Evolutionary conservation across 257 asterid genomes (phyloP), one percentile per base, ranked within the genome.

Genomic region (Solanum medicagineum): DNA sequence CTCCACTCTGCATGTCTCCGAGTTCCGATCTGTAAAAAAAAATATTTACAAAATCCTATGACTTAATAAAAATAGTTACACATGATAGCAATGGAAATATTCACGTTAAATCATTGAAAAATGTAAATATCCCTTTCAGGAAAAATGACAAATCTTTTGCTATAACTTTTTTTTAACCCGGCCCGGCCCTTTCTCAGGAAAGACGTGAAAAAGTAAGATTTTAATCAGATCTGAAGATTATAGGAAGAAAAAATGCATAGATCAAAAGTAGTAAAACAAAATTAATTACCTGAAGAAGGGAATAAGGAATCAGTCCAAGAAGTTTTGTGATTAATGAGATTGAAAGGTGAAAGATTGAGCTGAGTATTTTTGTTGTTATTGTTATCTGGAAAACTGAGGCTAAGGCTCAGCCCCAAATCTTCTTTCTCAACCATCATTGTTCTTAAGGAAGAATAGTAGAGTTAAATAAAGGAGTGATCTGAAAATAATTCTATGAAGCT

Each of bases 381-480:
- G 16, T 87, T 89, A 40, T 89, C 90, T 4, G 92, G 89, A 85
- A 92, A 91, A 84, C 88, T 92, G 85, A 93, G 88, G 86, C 97
- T 94, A 56, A 94, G 70, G 19, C 95, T 92, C 90, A 94, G 85
- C 15, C 97, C 97, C 92, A 93, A 89, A 87, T 93, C 98, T 85
- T 92, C 98, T 49, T 85, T 92, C 11, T 81, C 93, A 53, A 87
- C 89, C 90, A 88, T 89, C 95, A 91, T 93, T 74, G 84, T 15
- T 32, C 26, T 17, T 36, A 24, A 36, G 17, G 77, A 69, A 40
- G 32, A 66, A 36, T 1, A 69, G 53, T 1, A 69, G 53, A 68
- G 73, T 36, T 26, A 6, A 26, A 26, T 14, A 2, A 20, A 65
- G 20, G 10, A 65, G 44, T 29, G 45, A 29, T 66, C 9, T 66